Base-by-base conservation (phyloP, 2,329 filamentous ascomycete species). In the Xylaria sp. region DNA sequence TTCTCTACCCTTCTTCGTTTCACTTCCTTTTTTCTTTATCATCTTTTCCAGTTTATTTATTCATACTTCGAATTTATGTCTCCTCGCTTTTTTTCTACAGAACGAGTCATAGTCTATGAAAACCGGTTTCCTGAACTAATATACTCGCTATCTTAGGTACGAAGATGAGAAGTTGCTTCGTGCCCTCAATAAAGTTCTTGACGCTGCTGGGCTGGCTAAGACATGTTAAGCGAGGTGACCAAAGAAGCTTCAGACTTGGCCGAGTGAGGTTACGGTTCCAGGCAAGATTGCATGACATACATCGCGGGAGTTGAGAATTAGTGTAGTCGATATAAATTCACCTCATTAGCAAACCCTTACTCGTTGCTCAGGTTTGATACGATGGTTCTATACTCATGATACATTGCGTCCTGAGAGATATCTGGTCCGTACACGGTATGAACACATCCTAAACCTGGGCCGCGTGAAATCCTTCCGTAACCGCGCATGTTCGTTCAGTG, bases 81-180 rank as follows among this genome's bases (percentile, higher is more conserved):
- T 12, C 3, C 28, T 36, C 18, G 25, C 2, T 33, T 15, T 25
- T 28, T 25, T 18, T 12, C 25, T 0, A 23, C 23, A 46, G n/a
- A n/a, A n/a, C n/a, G n/a, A n/a, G 23, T 13, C 25, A 55, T 2
- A 20, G 20, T 13, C 20, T 25, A 41, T 18, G 3, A 10, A 9
- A 3, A 13, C 33, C 10, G 9, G 6, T 54, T 58, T 9, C 48
- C 9, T 3, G 5, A n/a, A 41, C 57, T 62, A 64, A 65, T 10
- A 3, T 28, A 15, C n/a, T 4, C 15, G 56, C 33, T 9, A 12
- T 46, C 28, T 12, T 31, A 75, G 80, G 63, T 81, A 75, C 62
- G 78, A 82, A 36, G 80, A 82, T 55, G 80, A 81, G 72, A 81
- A 81, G 66, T 66, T 81, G 12, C 73, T 82, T 6, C 75, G 75